phyloP scores from a whole-genome alignment of 768 basidiomycete species.

The Lactarius indigo region DNA sequence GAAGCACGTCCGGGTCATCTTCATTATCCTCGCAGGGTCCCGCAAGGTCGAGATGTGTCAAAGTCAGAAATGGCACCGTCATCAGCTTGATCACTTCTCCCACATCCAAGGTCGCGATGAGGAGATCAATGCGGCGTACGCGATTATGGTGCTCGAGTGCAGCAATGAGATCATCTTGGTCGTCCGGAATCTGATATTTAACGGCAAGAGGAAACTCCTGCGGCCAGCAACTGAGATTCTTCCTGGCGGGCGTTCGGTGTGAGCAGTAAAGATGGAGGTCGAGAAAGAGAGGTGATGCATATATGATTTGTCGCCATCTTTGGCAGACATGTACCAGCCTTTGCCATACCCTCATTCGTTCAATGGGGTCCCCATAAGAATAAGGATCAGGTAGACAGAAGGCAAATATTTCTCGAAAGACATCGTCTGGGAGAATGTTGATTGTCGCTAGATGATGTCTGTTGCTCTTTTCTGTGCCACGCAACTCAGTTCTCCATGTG shows the following conservation, averaged over 20 bases:
- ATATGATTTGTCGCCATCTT: neutral
- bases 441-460: neutral
- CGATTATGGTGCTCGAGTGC: neutral
- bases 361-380: rapidly evolving
- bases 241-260: neutral
- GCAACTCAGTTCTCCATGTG: neutral
- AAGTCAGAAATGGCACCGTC: neutral
- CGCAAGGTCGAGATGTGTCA: neutral
- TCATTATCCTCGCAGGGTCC: neutral
- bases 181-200: neutral
- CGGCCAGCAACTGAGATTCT: neutral
- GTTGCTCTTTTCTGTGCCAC: neutral
- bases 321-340: neutral
- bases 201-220: neutral
- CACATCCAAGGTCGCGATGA: no score
- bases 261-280: neutral
- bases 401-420: neutral
- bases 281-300: neutral
- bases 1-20: neutral
- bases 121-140: neutral
- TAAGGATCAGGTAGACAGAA: neutral
- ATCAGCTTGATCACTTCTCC: neutral
- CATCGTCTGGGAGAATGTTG: neutral
- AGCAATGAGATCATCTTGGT: neutral
- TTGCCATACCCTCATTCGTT: neutral